Base-by-base conservation (phyloP, 768 basidiomycete species). In the Phylloporus rhodoxanthus region DNA sequence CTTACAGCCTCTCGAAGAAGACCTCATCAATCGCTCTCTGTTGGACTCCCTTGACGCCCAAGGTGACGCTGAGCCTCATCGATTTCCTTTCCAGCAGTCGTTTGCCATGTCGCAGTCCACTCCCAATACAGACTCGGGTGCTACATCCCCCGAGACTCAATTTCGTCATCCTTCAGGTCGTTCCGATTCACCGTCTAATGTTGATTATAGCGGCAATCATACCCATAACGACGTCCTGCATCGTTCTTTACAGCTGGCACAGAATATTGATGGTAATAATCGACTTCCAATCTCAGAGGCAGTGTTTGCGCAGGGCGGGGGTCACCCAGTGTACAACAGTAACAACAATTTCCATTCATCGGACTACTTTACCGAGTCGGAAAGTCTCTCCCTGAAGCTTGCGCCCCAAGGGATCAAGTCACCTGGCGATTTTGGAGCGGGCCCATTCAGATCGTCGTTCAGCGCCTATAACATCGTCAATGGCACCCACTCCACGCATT, bases 1-100 rank as follows among this genome's bases (percentile, higher is more conserved):
- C 57, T 55, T 45, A 38, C 72, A 70, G 60, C 72, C 70, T 58
- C 58, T 66, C 29, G 65, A 70, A 60, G 88, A 91, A 79, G 87
- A 86, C 70, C 82, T 83, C 61, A 88, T 91, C 66, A 91, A 90
- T 74, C 83, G 84, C 66, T 89, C 87, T 47, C 77, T 91, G 51
- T 72, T 91, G 57, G 88, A 87, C 68, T 85, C 83, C 36, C 78
- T 91, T 63, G 82, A 91, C 78, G 85, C 83, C 47, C 82, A 87
- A 69, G 87, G 84, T 44, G 87, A 90, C 78, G 78, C 85, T 48
- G 87, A 89, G 67, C 85, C 84, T 41, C 64, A 75, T 48, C 75
- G 45, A 29, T 30, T 51, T 5, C 57, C 61, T 15, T 23, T 56
- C 26, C 57, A 56, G 14, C 65, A 61, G 49, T 76, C 48, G 74